Evolutionary conservation across 768 basidiomycete genomes (phyloP), one percentile per base, ranked within the genome.

Genomic region (Pholiota conissans): DNA sequence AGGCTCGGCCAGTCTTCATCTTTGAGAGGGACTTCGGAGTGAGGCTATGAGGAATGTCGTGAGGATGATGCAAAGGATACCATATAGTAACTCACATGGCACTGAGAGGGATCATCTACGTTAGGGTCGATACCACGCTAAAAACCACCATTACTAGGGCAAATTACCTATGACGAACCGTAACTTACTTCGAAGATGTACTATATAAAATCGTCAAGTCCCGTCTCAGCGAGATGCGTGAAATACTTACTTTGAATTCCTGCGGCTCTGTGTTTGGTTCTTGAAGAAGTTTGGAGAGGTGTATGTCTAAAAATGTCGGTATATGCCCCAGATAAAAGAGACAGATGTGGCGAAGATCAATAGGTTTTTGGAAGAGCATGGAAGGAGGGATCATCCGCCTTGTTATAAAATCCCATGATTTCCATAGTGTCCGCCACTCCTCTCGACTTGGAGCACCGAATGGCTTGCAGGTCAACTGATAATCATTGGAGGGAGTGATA

Each of bases 271-370:
- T 93, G 64, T 92, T 84, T 1, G 87, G 84, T 63, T 95, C 90
- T 37, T 84, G 67, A 50, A 97, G 70, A 11, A 93, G 71, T 49
- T 81, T 79, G 2, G 91, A 91, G 48, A 96, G 73, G 66, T 96
- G 90, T 22, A 97, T 97, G 65, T 97, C 95, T 60, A 95, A 71
- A 76, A 96, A 97, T 18, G 91, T 81, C 1, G 93, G 93, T 46
- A 98, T 93, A 69, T 98, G 97, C 0, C 96, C 96, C 11, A 93
- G 67, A 72, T 98, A 98, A 75, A 99, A 99, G n/a, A 98, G 79
- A 67, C 94, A 96, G 56, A 96, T 94, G 71, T 98, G 95, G 28
- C 97, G 82, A 46, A 98, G 76, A 66, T 97, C 88, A 59, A 98
- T 98, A 3, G 96, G 95, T 69, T 92, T 96, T 68, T 91, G 78